These are phyloP conservation scores for Suhomyces bolitotheri DNA, from an alignment of 1,139 yeast genomes.

Conservation along the genomic window DNA sequence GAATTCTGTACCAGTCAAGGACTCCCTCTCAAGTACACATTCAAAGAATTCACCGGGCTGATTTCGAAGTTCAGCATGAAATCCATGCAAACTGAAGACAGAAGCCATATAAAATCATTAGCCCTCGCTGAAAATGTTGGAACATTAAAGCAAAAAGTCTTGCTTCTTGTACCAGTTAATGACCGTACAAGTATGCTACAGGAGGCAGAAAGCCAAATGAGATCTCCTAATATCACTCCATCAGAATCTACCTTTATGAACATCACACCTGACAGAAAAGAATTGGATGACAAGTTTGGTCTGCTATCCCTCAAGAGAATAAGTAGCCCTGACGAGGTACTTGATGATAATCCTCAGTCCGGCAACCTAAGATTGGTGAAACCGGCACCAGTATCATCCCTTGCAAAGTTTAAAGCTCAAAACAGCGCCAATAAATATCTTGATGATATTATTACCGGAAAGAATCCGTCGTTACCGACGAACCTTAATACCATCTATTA, in stretches of 20 bases:
- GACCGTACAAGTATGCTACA: conserved; percentile 4
- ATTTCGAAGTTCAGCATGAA: conserved; percentile 1
- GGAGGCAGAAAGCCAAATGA: conserved; percentile 4
- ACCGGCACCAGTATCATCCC: background rate
- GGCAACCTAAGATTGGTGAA: background rate
- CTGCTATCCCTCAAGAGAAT: conserved; percentile 11
- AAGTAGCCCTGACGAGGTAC: background rate
- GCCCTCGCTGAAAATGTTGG: conserved; percentile 20
- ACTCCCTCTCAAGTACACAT: conserved; percentile 22
- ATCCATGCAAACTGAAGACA: conserved; percentile 2
- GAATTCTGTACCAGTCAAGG: conserved; percentile 35
- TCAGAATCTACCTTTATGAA: conserved; percentile 27
- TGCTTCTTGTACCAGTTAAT: conserved; percentile 14
- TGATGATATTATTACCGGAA: conserved; percentile 39
- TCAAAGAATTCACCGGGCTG: conserved; percentile 15
- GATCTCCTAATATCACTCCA: conserved; percentile 30
- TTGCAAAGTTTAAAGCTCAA: conserved; percentile 1
- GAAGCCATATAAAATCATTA: conserved; percentile 1
- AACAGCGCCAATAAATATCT: conserved; percentile 29
- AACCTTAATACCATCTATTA: conserved; percentile 43
- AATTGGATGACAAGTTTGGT: conserved; percentile 24
- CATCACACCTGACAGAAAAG: conserved; percentile 30
- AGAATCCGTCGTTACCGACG: conserved; percentile 35
- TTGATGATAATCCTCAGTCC: background rate
- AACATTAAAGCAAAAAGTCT: conserved; percentile 21